Evolutionary conservation across 2,329 filamentous ascomycete genomes (phyloP).

Genomic region (Fusarium sambucinum): DNA sequence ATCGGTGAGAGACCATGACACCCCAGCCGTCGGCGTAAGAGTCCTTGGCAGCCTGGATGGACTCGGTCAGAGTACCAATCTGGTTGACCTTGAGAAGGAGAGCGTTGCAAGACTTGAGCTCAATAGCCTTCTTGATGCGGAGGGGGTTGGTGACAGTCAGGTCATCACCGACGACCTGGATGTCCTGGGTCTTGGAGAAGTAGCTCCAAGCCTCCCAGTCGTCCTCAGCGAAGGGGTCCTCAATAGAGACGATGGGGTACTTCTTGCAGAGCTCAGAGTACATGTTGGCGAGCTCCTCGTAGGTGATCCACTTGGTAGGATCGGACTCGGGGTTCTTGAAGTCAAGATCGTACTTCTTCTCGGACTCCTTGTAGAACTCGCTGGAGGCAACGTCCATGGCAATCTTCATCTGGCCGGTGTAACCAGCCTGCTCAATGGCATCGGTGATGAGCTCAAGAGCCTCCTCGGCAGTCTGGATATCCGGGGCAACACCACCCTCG

Average conservation of each 20-base stretch:
- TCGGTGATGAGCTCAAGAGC: conserved; percentile 96
- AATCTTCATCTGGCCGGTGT: conserved; percentile 96
- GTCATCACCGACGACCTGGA: conserved; percentile 98
- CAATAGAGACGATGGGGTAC: conserved; percentile 98
- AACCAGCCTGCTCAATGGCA: conserved; percentile 93
- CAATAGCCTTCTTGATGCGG: conserved; percentile 99
- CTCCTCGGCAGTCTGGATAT: conserved; percentile 97
- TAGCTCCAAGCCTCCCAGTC: conserved; percentile 99
- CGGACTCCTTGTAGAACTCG: conserved; percentile 98
- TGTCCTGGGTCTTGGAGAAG: conserved; percentile 99
- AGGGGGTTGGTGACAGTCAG: conserved; percentile 98
- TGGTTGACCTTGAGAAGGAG: conserved; percentile 99
- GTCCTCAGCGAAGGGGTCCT: conserved; percentile 99
- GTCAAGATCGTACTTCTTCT: conserved; percentile 99
- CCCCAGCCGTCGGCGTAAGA: conserved; percentile 96
- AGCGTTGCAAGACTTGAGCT: conserved; percentile 98
- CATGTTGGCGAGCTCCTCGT: conserved; percentile 93
- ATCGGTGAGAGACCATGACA: conserved; percentile 99
- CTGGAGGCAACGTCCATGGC: conserved; percentile 99
- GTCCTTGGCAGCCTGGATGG: conserved; percentile 99
- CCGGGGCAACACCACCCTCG: conserved; percentile 98
- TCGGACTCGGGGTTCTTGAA: conserved; percentile 99
- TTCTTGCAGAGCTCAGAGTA: conserved; percentile 91
- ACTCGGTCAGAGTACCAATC: conserved; percentile 98
- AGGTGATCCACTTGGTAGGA: conserved; percentile 96